Percentiles rank a stretch among this genome's conserved stretches.
Evolutionary conservation across 352 stramenopile species (phyloP).

Genomic region (Pythium sukuiense): DNA sequence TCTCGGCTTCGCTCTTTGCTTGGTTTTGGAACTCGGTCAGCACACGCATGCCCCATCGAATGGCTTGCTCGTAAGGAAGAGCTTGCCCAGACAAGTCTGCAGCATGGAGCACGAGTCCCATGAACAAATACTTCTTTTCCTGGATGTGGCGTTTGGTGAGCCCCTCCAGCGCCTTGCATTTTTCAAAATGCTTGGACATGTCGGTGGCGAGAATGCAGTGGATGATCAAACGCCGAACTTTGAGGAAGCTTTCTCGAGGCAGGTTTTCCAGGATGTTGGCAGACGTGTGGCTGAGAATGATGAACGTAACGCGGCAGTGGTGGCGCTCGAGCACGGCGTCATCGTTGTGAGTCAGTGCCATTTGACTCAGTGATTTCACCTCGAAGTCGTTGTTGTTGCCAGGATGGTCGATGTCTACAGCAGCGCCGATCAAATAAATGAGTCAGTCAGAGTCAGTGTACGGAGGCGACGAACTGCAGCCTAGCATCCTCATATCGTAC

Average conservation of each 20-base stretch:
- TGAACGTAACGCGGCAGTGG: conserved; percentile 73
- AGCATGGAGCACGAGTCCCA: conserved; percentile 68
- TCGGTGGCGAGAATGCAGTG: conserved; percentile 75
- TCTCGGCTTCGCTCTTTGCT: conserved; percentile 48
- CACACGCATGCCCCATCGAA: conserved; percentile 58
- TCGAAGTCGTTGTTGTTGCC: conserved; percentile 87
- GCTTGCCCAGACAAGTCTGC: conserved; percentile 69
- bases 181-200: conserved; percentile 77
- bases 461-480: too few relatives aligned
- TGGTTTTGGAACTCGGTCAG: conserved; percentile 77
- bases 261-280: conserved; percentile 73
- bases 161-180: conserved; percentile 65
- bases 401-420: conserved; percentile 73
- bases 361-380: conserved; percentile 64
- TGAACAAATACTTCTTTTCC: conserved; percentile 57
- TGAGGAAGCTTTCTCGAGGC: conserved; percentile 42
- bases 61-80: conserved; percentile 44
- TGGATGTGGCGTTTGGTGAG: conserved; percentile 55
- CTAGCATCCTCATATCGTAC: background rate
- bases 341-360: conserved; percentile 86
- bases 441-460: too few relatives aligned
- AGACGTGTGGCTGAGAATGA: conserved; percentile 72
- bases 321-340: conserved; percentile 83
- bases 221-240: conserved; percentile 67
- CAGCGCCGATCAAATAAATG: too few relatives aligned